These are phyloP conservation scores for Francoa sonchifolia DNA, from an alignment of 441 rosid species.

Conservation along the genomic window DNA sequence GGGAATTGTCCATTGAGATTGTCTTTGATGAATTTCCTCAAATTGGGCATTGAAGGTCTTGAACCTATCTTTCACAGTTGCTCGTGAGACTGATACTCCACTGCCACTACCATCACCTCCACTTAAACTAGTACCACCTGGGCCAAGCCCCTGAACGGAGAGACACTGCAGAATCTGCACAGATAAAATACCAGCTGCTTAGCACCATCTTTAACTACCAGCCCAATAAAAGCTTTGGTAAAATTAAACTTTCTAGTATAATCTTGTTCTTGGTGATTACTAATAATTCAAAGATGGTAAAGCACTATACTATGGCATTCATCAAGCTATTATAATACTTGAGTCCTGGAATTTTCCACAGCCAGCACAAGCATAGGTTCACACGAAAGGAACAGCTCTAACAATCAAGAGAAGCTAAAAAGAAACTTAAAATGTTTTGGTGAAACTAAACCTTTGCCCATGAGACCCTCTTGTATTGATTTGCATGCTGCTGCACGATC, in stretches of 20 bases:
- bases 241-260: background rate
- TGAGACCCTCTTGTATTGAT: background rate
- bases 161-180: slow-evolving; percentile 79
- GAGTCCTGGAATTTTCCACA: too few species aligned
- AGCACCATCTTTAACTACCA: background rate
- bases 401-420: background rate
- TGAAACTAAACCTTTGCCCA: background rate
- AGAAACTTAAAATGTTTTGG: background rate
- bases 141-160: slow-evolving; percentile 36
- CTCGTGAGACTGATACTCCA: slow-evolving; percentile 37
- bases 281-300: too few species aligned
- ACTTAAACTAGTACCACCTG: background rate
- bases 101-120: slow-evolving; percentile 20
- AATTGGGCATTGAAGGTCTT: slow-evolving; percentile 76
- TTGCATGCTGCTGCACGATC: slow-evolving; percentile 1
- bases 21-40: slow-evolving; percentile 79
- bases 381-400: background rate
- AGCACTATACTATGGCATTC: too few species aligned
- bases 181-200: slow-evolving; percentile 5
- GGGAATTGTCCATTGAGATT: slow-evolving; percentile 92
- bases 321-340: too few species aligned
- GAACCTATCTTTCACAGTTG: slow-evolving; percentile 70
- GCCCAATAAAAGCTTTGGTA: background rate
- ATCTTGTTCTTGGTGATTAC: too few species aligned
- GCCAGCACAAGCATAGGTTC: too few species aligned